These are phyloP conservation scores for Colletotrichum simmondsii DNA, from an alignment of 2,329 filamentous ascomycete genomes.

Conservation along the genomic window DNA sequence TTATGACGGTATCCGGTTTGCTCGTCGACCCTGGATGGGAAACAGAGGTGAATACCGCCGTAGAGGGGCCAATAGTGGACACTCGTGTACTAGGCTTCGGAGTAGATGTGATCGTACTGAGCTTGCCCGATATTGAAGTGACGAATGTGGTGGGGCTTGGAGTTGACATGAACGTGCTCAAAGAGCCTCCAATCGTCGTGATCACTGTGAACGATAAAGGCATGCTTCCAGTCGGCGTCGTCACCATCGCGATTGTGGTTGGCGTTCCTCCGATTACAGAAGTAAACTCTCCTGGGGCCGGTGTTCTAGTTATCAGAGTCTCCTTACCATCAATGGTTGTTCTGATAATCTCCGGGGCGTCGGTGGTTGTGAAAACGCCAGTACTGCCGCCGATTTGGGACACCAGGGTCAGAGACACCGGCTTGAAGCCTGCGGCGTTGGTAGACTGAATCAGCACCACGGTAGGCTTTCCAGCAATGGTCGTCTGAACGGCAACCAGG, in stretches of 20 bases:
- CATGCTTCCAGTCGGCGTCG: conserved; percentile 39
- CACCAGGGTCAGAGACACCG: conserved; percentile 39
- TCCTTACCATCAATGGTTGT: conserved; percentile 39
- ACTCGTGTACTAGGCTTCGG: conserved; percentile 38
- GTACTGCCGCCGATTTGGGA: conserved; percentile 40
- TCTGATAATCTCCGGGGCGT: conserved; percentile 38
- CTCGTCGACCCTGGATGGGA: conserved; percentile 13
- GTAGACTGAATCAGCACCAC: conserved; percentile 35
- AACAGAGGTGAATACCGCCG: conserved; percentile 39
- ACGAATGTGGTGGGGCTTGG: conserved; percentile 37
- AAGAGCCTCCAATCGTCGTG: conserved; percentile 40
- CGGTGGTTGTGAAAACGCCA: conserved; percentile 38
- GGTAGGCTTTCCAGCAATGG: neutral
- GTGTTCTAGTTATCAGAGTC: conserved; percentile 39
- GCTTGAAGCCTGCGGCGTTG: conserved; percentile 37
- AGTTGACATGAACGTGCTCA: conserved; percentile 25
- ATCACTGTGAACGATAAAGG: conserved; percentile 37
- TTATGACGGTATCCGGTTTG: conserved; percentile 25
- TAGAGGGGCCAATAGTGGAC: conserved; percentile 38
- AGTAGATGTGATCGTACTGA: conserved; percentile 43
- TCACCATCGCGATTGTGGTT: conserved; percentile 39
- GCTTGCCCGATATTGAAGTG: conserved; percentile 41
- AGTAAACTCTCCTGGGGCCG: conserved; percentile 38
- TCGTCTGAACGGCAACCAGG: conserved; percentile 13
- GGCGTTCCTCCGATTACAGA: conserved; percentile 40